Percentiles rank a stretch among this genome's conserved stretches.
Evolutionary conservation across 768 basidiomycete species (phyloP).

Genomic region (Sporobolomyces roseus): DNA sequence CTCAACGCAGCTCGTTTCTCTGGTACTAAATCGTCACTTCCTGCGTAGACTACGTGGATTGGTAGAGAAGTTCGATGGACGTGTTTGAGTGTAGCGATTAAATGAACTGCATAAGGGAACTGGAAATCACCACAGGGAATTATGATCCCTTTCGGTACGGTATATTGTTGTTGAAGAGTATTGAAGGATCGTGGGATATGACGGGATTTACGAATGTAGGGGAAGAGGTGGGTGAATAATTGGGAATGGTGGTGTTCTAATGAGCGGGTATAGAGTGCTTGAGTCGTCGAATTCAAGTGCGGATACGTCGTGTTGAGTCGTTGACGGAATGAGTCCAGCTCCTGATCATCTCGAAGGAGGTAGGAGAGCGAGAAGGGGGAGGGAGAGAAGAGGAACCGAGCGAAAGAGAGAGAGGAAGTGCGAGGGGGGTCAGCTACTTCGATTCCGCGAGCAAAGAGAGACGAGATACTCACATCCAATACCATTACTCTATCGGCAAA

Average conservation of each 20-base stretch:
- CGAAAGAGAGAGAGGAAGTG: not conserved
- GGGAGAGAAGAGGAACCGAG: not conserved
- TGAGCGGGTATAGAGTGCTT: slow-evolving; percentile 30
- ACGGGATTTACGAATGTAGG: slow-evolving; percentile 26
- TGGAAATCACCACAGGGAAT: slow-evolving; percentile 38
- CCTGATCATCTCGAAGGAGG: slow-evolving; percentile 11
- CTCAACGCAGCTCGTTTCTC: slow-evolving; percentile 35
- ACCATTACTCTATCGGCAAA: slow-evolving; percentile 26
- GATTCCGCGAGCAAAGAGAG: too few species aligned
- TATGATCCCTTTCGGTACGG: slow-evolving; percentile 25
- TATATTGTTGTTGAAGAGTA: slow-evolving; percentile 4
- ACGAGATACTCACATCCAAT: slow-evolving; percentile 13
- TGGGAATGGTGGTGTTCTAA: slow-evolving; percentile 28
- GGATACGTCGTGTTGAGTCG: slow-evolving; percentile 23
- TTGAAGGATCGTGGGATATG: slow-evolving; percentile 13
- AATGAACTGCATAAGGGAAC: slow-evolving; percentile 35
- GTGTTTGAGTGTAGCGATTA: slow-evolving; percentile 41
- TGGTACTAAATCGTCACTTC: slow-evolving; percentile 29
- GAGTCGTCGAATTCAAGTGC: slow-evolving; percentile 20
- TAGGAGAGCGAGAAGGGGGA: not conserved
- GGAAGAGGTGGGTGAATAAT: slow-evolving; percentile 34
- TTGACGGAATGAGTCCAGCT: slow-evolving; percentile 21
- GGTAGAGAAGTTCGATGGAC: slow-evolving; percentile 37
- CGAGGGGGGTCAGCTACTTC: not conserved
- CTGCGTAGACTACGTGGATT: slow-evolving; percentile 40